Conservation (phyloP, 805 yeast species). For the Dipodascus geniculatus region DNA sequence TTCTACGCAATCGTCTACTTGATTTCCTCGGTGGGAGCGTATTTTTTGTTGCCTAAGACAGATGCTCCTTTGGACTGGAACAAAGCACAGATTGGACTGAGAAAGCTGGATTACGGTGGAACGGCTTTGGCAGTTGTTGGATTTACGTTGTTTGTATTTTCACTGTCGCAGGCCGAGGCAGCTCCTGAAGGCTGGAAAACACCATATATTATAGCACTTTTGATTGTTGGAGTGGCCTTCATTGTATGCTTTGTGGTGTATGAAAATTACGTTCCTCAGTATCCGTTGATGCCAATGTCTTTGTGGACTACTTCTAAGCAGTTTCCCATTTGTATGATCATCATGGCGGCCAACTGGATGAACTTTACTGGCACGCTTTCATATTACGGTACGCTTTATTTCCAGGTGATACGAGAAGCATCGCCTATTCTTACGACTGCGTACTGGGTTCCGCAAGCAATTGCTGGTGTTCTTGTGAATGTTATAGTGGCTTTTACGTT, state of each 20-base stretch:
- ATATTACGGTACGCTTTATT: conserved; percentile 33
- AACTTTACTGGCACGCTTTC: conserved; percentile 30
- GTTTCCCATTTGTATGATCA: conserved; percentile 30
- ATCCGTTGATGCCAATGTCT: conserved; percentile 39
- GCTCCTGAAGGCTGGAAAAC: conserved; percentile 35
- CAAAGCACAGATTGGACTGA: not conserved
- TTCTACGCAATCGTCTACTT: conserved; percentile 31
- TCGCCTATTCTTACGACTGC: conserved; percentile 34
- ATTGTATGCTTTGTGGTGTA: conserved; percentile 27
- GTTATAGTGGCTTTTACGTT: conserved; percentile 35
- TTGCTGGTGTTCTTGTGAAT: conserved; percentile 33
- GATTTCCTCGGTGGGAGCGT: conserved; percentile 18
- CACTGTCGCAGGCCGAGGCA: conserved; percentile 34
- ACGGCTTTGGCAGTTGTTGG: conserved; percentile 31
- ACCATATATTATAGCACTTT: conserved; percentile 33
- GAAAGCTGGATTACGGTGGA: conserved; percentile 33
- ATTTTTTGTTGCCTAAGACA: conserved; percentile 29
- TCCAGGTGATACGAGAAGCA: conserved; percentile 30
- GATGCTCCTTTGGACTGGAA: conserved; percentile 18
- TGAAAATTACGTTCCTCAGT: conserved; percentile 29
- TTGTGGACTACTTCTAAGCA: conserved; percentile 30
- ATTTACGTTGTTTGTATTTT: conserved; percentile 32
- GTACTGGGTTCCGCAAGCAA: conserved; percentile 33
- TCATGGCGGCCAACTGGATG: conserved; percentile 32
- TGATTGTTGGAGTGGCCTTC: conserved; percentile 31